Evolutionary conservation across 2,329 filamentous ascomycete species (phyloP), one percentile per base, ranked within the genome.

Genomic region (Dothiorella sarmentorum): DNA sequence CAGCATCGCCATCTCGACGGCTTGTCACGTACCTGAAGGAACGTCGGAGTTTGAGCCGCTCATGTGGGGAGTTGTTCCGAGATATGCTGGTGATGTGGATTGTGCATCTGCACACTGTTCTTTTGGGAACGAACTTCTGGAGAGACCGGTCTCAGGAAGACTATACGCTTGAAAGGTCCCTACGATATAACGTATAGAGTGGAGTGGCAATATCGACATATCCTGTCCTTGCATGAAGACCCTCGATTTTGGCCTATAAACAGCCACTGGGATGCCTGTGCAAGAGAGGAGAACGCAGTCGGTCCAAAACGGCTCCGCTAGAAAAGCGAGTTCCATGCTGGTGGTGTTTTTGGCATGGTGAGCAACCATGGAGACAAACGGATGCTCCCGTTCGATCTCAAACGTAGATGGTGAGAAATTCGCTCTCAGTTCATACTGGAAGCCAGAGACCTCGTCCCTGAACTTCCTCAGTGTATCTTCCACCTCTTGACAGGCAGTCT

Each of bases 221-320:
- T 66, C 84, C 80, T 58, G 79, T 75, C 51, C 77, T 79, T 1
- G 69, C 72, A 63, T 83, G 79, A 3, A 82, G 61, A 0, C 81
- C 81, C n/a, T 75, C 72, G 0, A 80, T 7, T 64, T 67, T 0
- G 78, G 78, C 0, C 80, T 78, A 65, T 75, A 81, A 1, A 82
- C 69, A 15, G 83, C 66, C 0, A 73, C 67, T 0, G 78, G 74
- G 26, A 82, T 78, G 0, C 78, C 80, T 13, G 66, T 69, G 17
- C 75, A 70, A 0, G 72, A 69, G 0, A 83, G 61, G 11, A 82
- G 64, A 1, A 80, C 80, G n/a, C 75, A 78, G 63, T 83, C 79
- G 0, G 77, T 79, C 81, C 80, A 83, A 61, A 74, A 81, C 0
- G 73, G 64, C 40, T 11, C 55, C 7, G 52, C 33, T 9, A 58